Conservation (phyloP, 148 eudicot genomes). For the Rhododendron mucronatum region DNA sequence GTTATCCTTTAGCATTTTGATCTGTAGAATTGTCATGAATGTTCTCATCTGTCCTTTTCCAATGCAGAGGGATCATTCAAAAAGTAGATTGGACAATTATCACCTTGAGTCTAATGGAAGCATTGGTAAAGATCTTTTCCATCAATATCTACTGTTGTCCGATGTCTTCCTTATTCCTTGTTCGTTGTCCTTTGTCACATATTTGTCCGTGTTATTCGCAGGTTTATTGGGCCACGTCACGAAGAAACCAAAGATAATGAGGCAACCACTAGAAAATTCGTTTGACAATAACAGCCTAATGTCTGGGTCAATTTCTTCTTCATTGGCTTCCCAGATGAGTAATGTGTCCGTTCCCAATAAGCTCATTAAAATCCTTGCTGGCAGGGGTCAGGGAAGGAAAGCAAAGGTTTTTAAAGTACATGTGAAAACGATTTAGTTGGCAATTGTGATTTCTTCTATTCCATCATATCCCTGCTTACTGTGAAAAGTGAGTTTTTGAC, state of each 20-base stretch:
- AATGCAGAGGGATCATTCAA: conserved; percentile 64
- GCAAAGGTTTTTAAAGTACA: conserved; percentile 65
- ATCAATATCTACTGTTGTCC: not conserved
- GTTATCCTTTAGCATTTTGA: not conserved
- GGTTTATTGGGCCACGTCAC: conserved; percentile 54
- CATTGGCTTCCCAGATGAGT: conserved; percentile 85
- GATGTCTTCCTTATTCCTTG: not conserved
- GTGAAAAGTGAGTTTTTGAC: conserved; percentile 14
- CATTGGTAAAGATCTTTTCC: conserved; percentile 44
- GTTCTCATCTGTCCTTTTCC: conserved; percentile 11
- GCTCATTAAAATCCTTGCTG: conserved; percentile 69
- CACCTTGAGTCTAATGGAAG: conserved; percentile 69
- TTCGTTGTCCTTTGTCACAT: conserved; percentile 3
- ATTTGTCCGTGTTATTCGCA: conserved; percentile 15
- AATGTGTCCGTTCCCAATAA: conserved; percentile 78
- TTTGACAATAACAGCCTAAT: conserved; percentile 51
- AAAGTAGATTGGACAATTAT: conserved; percentile 57
- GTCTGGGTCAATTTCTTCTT: conserved; percentile 69
- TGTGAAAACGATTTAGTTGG: not conserved
- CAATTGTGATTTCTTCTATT: not conserved
- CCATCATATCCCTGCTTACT: not conserved
- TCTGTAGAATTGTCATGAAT: not conserved
- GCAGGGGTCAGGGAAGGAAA: conserved; percentile 72
- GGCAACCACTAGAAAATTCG: conserved; percentile 59
- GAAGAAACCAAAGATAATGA: conserved; percentile 63